A percentile compares a stretch with the other conserved stretches of the same genome.
Conservation (phyloP, 108 stramenopile genomes). For the Nannochloropsis gaditana region DNA sequence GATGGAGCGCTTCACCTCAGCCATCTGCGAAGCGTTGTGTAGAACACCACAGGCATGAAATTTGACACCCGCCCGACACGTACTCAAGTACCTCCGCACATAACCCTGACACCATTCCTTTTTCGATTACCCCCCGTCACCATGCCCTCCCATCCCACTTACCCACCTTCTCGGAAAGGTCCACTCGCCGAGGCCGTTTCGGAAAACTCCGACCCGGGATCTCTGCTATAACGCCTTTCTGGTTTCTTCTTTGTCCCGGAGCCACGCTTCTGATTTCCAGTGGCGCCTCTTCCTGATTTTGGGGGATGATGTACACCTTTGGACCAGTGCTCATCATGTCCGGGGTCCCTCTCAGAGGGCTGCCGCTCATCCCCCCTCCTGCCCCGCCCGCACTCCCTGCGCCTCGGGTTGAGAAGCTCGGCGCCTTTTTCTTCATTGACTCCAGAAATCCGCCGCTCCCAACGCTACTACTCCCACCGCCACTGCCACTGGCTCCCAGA, state of each 20-base stretch:
- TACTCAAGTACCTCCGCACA: neutral
- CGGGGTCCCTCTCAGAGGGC: neutral
- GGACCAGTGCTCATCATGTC: neutral
- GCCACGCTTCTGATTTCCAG: slow-evolving; percentile 9
- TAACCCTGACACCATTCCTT: neutral
- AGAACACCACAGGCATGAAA: neutral
- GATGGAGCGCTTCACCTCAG: neutral
- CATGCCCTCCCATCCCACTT: neutral
- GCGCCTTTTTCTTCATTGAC: neutral
- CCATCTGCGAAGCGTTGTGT: neutral
- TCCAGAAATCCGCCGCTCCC: neutral
- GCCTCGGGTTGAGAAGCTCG: neutral
- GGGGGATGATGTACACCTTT: slow-evolving; percentile 1
- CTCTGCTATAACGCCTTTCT: slow-evolving; percentile 1
- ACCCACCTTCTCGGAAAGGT: slow-evolving; percentile 3
- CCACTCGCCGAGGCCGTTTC: slow-evolving; percentile 15
- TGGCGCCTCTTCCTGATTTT: neutral
- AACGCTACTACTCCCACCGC: neutral
- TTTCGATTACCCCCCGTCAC: neutral
- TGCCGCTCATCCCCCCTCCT: neutral
- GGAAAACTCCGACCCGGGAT: neutral
- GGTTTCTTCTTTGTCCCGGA: neutral
- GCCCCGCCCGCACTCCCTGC: neutral
- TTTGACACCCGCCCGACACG: no score
- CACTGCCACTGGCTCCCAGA: neutral